These are phyloP conservation scores for Brasilioporus rufonigricans DNA, from an alignment of 768 basidiomycete species.

Conservation along the genomic window DNA sequence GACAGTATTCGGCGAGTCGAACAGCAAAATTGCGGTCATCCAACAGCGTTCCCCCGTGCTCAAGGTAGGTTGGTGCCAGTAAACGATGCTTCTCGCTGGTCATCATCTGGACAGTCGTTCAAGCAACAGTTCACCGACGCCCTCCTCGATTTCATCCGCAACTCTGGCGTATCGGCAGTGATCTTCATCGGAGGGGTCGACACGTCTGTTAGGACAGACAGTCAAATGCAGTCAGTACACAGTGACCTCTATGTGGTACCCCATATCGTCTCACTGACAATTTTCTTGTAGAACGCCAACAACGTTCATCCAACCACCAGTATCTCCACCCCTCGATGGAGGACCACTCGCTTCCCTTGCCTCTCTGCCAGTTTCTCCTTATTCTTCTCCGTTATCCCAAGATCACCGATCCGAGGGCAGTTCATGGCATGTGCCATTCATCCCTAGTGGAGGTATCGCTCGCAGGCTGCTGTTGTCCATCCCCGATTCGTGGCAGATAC, in stretches of 20 bases:
- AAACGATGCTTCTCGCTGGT: neutral
- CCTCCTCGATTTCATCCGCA: conserved; percentile 55
- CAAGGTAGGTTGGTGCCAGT: conserved; percentile 47
- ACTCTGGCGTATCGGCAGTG: conserved; percentile 47
- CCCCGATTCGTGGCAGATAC: conserved; percentile 47
- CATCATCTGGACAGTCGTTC: conserved; percentile 41
- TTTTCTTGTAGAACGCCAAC: conserved; percentile 54
- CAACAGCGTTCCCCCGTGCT: conserved; percentile 81
- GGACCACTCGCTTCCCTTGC: conserved; percentile 44
- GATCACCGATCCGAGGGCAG: conserved; percentile 26
- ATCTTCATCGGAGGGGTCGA: conserved; percentile 78
- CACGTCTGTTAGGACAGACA: conserved; percentile 66
- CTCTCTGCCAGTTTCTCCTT: conserved; percentile 50
- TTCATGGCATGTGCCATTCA: conserved; percentile 54
- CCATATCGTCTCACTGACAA: conserved; percentile 2
- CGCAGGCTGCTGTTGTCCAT: conserved; percentile 62
- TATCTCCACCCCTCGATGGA: conserved; percentile 42
- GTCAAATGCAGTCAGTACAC: conserved; percentile 68
- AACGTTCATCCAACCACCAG: conserved; percentile 50
- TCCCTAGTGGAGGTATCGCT: conserved; percentile 77
- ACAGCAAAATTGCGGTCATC: conserved; percentile 52
- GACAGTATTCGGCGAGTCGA: conserved; percentile 62
- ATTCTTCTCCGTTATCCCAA: conserved; percentile 48
- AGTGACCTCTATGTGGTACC: neutral
- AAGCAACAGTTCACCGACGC: conserved; percentile 66